Evolutionary conservation across 371 early-diverging fungal species (phyloP).

Genomic region (Circinella minor): DNA sequence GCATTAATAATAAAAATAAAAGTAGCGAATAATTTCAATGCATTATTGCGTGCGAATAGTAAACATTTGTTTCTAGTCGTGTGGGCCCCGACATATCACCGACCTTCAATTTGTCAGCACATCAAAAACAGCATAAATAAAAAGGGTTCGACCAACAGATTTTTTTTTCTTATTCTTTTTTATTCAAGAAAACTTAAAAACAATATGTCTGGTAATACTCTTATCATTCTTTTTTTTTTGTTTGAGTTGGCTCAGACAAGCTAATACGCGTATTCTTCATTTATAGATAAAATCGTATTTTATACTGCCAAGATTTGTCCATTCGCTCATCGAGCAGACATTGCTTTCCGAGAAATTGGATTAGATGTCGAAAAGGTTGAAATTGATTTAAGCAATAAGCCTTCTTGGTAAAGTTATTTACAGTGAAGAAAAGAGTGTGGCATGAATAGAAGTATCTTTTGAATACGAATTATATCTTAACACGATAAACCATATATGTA

Average conservation of each 20-base stretch:
- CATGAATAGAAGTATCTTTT: no score
- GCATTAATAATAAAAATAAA: no score
- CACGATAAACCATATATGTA: not conserved
- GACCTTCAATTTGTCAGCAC: not conserved
- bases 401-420: conserved; percentile 55
- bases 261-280: no score
- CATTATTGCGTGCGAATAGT: no score
- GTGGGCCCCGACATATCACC: not conserved
- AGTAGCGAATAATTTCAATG: no score
- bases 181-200: not conserved
- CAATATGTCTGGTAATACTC: not conserved
- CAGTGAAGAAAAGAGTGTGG: no score
- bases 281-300: conserved; percentile 39
- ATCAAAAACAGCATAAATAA: not conserved
- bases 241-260: no score
- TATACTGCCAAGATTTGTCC: conserved; percentile 65
- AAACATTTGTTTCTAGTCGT: no score
- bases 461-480: no score
- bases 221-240: not conserved
- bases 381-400: conserved; percentile 68
- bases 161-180: no score
- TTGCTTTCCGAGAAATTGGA: conserved; percentile 59
- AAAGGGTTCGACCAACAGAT: not conserved
- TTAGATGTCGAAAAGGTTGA: conserved; percentile 51
- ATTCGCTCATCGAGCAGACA: conserved; percentile 64